phyloP scores from a whole-genome alignment of 2,329 filamentous ascomycete genomes.

The Aureobasidium pullulans region DNA sequence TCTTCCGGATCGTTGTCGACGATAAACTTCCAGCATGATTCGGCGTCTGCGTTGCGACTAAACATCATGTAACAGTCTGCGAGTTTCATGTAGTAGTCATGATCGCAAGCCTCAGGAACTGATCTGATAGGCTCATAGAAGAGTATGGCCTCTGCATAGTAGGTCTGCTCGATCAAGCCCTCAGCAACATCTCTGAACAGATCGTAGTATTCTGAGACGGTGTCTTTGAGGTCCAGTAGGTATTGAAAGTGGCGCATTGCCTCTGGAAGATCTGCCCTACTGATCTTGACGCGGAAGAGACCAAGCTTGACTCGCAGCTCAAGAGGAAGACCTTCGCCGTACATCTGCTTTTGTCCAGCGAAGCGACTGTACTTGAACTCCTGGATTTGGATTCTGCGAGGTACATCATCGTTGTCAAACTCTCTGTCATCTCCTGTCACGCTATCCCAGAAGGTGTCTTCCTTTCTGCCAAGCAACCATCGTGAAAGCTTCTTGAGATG shows the following conservation, averaged over 20 bases:
- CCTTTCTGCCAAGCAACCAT: slow-evolving; percentile 71
- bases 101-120: slow-evolving; percentile 39
- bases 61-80: slow-evolving; percentile 63
- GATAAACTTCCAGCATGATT: slow-evolving; percentile 68
- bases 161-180: slow-evolving; percentile 44
- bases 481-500: slow-evolving; percentile 66
- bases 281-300: slow-evolving; percentile 68
- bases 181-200: slow-evolving; percentile 68
- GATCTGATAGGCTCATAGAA: slow-evolving; percentile 44
- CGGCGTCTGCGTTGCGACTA: slow-evolving; percentile 59
- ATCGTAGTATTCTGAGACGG: slow-evolving; percentile 62
- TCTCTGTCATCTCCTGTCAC: slow-evolving; percentile 61
- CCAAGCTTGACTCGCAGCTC: slow-evolving; percentile 81
- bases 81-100: slow-evolving; percentile 45
- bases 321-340: slow-evolving; percentile 67
- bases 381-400: slow-evolving; percentile 54
- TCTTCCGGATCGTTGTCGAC: slow-evolving; percentile 64
- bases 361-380: slow-evolving; percentile 40
- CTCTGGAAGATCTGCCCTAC: slow-evolving; percentile 50
- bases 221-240: slow-evolving; percentile 58
- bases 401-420: slow-evolving; percentile 69
- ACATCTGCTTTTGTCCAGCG: slow-evolving; percentile 35
- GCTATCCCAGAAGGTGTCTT: slow-evolving; percentile 71
- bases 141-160: slow-evolving; percentile 49
- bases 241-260: slow-evolving; percentile 50